Evolutionary conservation across 2,329 filamentous ascomycete genomes (phyloP).

Genomic region (Cladobotryum mycophilum): DNA sequence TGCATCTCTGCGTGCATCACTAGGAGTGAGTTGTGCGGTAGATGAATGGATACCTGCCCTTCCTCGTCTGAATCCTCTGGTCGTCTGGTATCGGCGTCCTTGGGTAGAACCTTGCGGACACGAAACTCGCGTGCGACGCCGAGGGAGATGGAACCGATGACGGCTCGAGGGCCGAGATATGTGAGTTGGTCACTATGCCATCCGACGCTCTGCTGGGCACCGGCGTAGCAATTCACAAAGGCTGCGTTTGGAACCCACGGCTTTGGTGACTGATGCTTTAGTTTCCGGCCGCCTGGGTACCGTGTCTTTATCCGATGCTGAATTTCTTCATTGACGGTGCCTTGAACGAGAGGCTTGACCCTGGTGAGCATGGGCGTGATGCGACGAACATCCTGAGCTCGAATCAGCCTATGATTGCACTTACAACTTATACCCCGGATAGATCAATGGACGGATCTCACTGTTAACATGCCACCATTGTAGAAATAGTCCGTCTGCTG

Average conservation of each 20-base stretch:
- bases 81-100: slow-evolving; percentile 38
- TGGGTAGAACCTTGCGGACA: slow-evolving; percentile 67
- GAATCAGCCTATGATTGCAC: background rate
- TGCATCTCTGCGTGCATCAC: slow-evolving; percentile 99
- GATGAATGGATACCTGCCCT: slow-evolving; percentile 86
- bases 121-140: slow-evolving; percentile 93
- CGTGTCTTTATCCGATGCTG: slow-evolving; percentile 58
- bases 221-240: slow-evolving; percentile 91
- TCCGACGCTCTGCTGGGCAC: slow-evolving; percentile 74
- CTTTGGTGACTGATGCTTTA: slow-evolving; percentile 67
- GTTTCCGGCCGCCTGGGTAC: slow-evolving; percentile 65
- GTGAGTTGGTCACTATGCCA: slow-evolving; percentile 92
- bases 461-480: slow-evolving; percentile 67
- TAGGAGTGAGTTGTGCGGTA: slow-evolving; percentile 88
- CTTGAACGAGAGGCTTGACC: slow-evolving; percentile 64
- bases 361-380: slow-evolving; percentile 68
- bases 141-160: slow-evolving; percentile 85
- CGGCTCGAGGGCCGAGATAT: slow-evolving; percentile 79
- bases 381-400: slow-evolving; percentile 60
- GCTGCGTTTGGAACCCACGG: slow-evolving; percentile 82
- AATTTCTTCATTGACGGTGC: slow-evolving; percentile 74
- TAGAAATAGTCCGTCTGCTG: slow-evolving; percentile 81
- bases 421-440: background rate
- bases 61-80: slow-evolving; percentile 53
- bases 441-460: slow-evolving; percentile 21